These are phyloP conservation scores for Chalciporus sp. DNA, from an alignment of 1,284 basidiomycete species.

Conservation along the genomic window DNA sequence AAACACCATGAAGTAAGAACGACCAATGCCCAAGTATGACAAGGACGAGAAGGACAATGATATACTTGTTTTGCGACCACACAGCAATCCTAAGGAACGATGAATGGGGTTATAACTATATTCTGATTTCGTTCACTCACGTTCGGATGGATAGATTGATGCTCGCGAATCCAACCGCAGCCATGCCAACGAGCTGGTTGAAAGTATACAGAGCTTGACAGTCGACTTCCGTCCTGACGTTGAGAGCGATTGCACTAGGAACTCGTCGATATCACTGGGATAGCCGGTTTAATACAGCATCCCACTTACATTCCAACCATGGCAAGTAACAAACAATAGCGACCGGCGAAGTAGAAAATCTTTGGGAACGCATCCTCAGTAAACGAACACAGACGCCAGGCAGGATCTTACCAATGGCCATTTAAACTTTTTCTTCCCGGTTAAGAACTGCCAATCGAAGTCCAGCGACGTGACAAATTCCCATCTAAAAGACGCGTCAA, in stretches of 20 bases:
- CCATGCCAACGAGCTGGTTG: conserved; percentile 71
- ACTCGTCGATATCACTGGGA: neutral
- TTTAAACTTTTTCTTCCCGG: conserved; percentile 58
- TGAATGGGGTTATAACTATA: neutral
- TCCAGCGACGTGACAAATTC: conserved; percentile 65
- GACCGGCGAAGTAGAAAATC: conserved; percentile 75
- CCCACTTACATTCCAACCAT: conserved; percentile 67
- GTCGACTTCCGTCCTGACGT: conserved; percentile 34
- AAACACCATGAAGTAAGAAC: conserved; percentile 71
- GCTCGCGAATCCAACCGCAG: conserved; percentile 73
- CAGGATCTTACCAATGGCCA: conserved; percentile 58
- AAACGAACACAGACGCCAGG: neutral
- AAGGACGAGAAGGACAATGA: conserved; percentile 54
- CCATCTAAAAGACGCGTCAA: conserved; percentile 45
- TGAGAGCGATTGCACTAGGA: conserved; percentile 32
- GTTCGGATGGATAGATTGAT: conserved; percentile 80
- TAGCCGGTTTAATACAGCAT: neutral
- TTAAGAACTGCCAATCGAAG: conserved; percentile 70
- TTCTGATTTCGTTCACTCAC: conserved; percentile 39
- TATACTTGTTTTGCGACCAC: conserved; percentile 63
- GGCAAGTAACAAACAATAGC: conserved; percentile 68
- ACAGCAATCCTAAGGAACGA: conserved; percentile 59
- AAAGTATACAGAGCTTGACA: conserved; percentile 63
- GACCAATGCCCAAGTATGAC: conserved; percentile 78
- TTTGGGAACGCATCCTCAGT: conserved; percentile 29